Base-by-base conservation (phyloP, 2,329 filamentous ascomycete species). In the Trichoderma oligosporum region DNA sequence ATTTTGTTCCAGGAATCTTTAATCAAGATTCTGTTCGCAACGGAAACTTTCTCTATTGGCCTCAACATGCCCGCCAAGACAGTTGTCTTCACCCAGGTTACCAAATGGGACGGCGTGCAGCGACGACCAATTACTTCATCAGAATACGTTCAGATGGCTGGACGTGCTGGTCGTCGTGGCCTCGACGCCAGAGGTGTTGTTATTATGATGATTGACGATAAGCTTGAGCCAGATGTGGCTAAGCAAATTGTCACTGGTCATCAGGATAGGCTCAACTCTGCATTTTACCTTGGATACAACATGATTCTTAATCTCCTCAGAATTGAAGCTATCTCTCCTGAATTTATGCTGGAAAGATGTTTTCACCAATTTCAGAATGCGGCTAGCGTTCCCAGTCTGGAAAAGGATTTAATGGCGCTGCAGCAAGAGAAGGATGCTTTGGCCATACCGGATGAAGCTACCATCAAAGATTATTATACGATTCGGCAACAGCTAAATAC, bases 61-160 rank as follows among this genome's bases (percentile, higher is more conserved):
- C 76, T 99, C 58, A 99, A 99, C 79, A 97, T 99, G 94, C 94
- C 94, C 63, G 94, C 94, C 24, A 97, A 97, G 78, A 99, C 94
- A 1, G 94, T 99, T 1, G 92, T 99, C n/a, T 99, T 99, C 72
- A 97, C 94, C 0, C 92, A 89, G 64, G 91, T 99, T 8, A 88
- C 88, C 53, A 99, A 99, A 70, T 99, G 92, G 69, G 94, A 99
- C 68, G 95, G 95, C 57, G 81, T 85, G 6, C 80, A 82, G 59
- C 83, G 84, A 65, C 83, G 93, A 62, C 95, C 92, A 74, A 82
- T 97, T 18, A 97, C 92, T 0, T 91, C 91, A 1, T 96, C 91
- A 9, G 94, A 99, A 67, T 99, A 97, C 73, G 90, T 99, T 52
- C 94, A 99, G 71, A 99, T 99, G 94, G 96, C 94, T 54, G 94